These are phyloP conservation scores for Rhizopus delemar DNA, from an alignment of 371 early-diverging fungal species.

Conservation along the genomic window DNA sequence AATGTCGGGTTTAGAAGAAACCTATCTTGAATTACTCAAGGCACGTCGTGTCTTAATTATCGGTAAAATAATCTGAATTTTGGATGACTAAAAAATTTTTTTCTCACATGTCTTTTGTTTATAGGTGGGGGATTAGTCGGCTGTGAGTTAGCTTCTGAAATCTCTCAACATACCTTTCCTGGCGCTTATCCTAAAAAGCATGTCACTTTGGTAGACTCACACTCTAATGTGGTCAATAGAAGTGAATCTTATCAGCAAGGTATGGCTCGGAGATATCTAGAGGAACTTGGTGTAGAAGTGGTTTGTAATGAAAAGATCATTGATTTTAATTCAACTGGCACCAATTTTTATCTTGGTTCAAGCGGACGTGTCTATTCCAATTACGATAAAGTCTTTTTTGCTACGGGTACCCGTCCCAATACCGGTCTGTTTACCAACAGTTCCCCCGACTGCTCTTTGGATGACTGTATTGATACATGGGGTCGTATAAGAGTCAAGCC, in stretches of 20 bases:
- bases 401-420: conserved; percentile 43
- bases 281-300: conserved; percentile 57
- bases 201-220: conserved; percentile 57
- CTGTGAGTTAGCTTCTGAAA: conserved; percentile 64
- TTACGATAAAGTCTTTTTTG: conserved; percentile 43
- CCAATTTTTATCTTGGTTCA: conserved; percentile 30
- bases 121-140: conserved; percentile 66
- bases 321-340: conserved; percentile 40
- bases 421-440: conserved; percentile 23
- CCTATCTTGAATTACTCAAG: conserved; percentile 57
- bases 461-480: conserved; percentile 30
- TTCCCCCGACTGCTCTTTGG: conserved; percentile 15
- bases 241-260: conserved; percentile 36
- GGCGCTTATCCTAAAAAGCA: conserved; percentile 40
- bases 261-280: conserved; percentile 51
- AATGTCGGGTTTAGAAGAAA: conserved; percentile 32
- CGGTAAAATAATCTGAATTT: conserved; percentile 22
- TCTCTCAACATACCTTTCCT: conserved; percentile 44
- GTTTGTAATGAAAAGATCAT: conserved; percentile 58
- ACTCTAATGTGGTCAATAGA: conserved; percentile 35
- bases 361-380: conserved; percentile 31
- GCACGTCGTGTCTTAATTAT: conserved; percentile 56
- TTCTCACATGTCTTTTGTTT: background rate
- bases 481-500: conserved; percentile 54
- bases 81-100: background rate